These are phyloP conservation scores for Dactylorhiza incarnata DNA, from an alignment of 106 monocot genomes.

Conservation along the genomic window DNA sequence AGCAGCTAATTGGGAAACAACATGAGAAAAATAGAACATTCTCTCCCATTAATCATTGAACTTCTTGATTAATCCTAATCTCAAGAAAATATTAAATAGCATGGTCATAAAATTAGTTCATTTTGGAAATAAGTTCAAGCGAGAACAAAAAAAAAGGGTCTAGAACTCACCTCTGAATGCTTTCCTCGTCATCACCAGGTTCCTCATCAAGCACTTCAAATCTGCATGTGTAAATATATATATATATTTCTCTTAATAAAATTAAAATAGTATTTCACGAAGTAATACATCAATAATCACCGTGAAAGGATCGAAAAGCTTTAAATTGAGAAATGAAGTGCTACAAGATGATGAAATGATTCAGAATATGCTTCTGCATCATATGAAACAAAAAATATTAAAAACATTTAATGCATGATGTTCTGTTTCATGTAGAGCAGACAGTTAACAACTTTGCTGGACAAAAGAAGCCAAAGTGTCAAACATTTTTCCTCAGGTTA, in stretches of 20 bases:
- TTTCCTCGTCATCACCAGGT: conserved; percentile 95
- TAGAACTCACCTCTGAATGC: conserved; percentile 54
- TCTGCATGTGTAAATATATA: conserved; percentile 30
- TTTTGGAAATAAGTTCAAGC: background rate
- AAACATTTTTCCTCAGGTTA: background rate
- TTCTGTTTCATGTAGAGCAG: background rate
- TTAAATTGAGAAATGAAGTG: background rate
- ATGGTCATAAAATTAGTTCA: background rate
- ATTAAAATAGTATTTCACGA: background rate
- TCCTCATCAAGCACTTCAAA: conserved; percentile 97
- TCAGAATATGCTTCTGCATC: conserved; percentile 1
- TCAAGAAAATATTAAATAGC: background rate
- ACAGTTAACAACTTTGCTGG: background rate
- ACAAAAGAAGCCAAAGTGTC: background rate
- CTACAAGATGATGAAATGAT: background rate
- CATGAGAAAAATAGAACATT: background rate
- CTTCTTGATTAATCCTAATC: background rate
- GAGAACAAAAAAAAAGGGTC: background rate
- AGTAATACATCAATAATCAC: background rate
- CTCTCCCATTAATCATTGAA: background rate
- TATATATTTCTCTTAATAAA: background rate
- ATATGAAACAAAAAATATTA: background rate
- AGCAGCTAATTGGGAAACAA: background rate
- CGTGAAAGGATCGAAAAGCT: background rate
- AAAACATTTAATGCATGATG: background rate